Evolutionary conservation across 352 stramenopile species (phyloP).

Genomic region (Blastocystis sp.): DNA sequence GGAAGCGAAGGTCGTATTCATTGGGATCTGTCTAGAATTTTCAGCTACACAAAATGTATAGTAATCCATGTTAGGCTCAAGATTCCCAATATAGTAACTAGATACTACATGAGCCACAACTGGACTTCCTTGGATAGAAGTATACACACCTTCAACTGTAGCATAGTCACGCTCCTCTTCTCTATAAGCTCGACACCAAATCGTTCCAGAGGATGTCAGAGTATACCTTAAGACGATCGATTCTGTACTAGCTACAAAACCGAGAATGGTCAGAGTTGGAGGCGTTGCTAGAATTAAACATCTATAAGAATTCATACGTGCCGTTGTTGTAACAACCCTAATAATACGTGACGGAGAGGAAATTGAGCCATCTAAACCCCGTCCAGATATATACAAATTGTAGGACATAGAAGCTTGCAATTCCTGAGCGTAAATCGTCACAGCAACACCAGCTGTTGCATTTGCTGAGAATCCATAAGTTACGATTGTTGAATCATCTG

Average conservation of each 20-base stretch:
- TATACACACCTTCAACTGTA: slow-evolving; percentile 41
- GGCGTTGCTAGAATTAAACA: slow-evolving; percentile 1
- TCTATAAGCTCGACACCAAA: slow-evolving; percentile 45
- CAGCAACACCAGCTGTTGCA: slow-evolving; percentile 3
- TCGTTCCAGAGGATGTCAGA: slow-evolving; percentile 19
- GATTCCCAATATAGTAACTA: slow-evolving; percentile 47
- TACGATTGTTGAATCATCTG: slow-evolving; percentile 36
- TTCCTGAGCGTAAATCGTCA: slow-evolving; percentile 7
- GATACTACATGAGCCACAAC: slow-evolving; percentile 18
- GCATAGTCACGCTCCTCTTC: slow-evolving; percentile 41
- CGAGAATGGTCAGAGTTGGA: not conserved
- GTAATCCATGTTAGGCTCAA: slow-evolving; percentile 60
- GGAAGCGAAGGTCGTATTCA: slow-evolving; percentile 27
- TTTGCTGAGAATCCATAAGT: slow-evolving; percentile 38
- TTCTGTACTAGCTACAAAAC: not conserved
- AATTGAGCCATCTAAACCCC: not conserved
- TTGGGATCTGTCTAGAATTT: slow-evolving; percentile 10
- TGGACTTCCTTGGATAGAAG: not conserved
- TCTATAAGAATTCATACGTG: not conserved
- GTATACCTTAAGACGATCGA: slow-evolving; percentile 33
- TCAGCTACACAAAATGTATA: slow-evolving; percentile 60
- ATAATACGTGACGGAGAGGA: slow-evolving; percentile 32
- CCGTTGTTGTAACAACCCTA: not conserved
- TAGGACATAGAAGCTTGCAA: slow-evolving; percentile 18
- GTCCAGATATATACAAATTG: slow-evolving; percentile 16